A percentile compares a stretch with the other conserved stretches of the same genome.
These are phyloP conservation scores for Cochliopodium minus DNA, from an alignment of 208 protist genomes.

Conservation along the genomic window DNA sequence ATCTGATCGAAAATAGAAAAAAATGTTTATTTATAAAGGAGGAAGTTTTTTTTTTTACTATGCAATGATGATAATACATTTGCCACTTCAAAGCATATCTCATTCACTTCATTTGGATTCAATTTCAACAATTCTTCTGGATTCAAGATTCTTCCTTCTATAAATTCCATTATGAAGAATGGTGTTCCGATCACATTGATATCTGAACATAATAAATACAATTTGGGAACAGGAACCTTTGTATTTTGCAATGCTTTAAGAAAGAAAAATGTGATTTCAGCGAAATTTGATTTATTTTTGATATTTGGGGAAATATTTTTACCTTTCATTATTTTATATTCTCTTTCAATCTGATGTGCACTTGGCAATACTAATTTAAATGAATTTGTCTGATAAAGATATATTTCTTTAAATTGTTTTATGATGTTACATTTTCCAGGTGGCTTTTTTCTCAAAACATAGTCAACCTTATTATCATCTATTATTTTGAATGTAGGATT, in stretches of 20 bases:
- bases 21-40: background rate
- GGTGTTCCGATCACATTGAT: slow-evolving; percentile 36
- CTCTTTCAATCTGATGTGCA: slow-evolving; percentile 50
- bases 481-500: too few species aligned
- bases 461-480: slow-evolving; percentile 1
- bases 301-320: background rate
- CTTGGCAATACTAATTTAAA: slow-evolving; percentile 31
- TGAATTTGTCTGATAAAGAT: too few species aligned
- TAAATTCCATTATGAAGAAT: slow-evolving; percentile 48
- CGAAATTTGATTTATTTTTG: background rate
- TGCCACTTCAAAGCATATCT: background rate
- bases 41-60: background rate
- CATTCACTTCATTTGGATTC: background rate
- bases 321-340: slow-evolving; percentile 31
- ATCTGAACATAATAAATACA: slow-evolving; percentile 34
- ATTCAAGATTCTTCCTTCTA: slow-evolving; percentile 31
- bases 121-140: slow-evolving; percentile 14
- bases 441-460: slow-evolving; percentile 46
- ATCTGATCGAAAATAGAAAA: background rate
- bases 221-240: slow-evolving; percentile 33
- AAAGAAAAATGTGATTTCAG: background rate
- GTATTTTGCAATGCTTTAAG: slow-evolving; percentile 2
- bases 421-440: too few species aligned
- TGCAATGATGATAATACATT: background rate
- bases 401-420: too few species aligned